These are phyloP conservation scores for Fraxinus albicans DNA, from an alignment of 305 asterid species.

Conservation along the genomic window DNA sequence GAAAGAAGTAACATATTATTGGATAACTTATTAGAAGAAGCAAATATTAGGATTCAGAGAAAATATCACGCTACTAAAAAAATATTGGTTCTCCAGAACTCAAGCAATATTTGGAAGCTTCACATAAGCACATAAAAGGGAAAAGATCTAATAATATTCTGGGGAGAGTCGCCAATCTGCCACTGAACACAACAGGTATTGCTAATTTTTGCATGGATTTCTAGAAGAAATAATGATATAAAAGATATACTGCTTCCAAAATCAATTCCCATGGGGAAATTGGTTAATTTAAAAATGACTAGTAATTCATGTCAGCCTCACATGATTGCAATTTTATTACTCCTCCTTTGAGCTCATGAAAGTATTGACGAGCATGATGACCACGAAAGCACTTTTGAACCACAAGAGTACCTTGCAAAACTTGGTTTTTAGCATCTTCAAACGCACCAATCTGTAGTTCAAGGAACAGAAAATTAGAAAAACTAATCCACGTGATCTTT, in stretches of 20 bases:
- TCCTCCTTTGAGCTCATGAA: conserved; percentile 38
- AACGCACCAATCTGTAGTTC: conserved; percentile 46
- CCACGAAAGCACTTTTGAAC: conserved; percentile 48
- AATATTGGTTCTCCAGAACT: background rate
- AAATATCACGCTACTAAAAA: background rate
- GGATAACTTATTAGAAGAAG: background rate
- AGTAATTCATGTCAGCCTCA: conserved; percentile 21
- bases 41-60: background rate
- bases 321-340: conserved; percentile 54
- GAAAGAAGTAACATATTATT: background rate
- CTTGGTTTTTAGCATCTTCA: conserved; percentile 49
- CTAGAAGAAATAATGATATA: conserved; percentile 2
- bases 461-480: conserved; percentile 18
- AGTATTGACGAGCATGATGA: conserved; percentile 35
- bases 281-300: conserved; percentile 4
- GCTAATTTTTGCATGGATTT: conserved; percentile 4
- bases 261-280: background rate
- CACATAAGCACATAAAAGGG: background rate
- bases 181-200: background rate
- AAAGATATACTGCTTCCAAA: background rate
- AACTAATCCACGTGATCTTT: conserved; percentile 12
- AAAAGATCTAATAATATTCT: conserved; percentile 1
- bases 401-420: conserved; percentile 34
- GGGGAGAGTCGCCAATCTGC: background rate
- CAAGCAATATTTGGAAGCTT: background rate